Conservation (phyloP, 768 basidiomycete species). For the Fomitopsis serialis region DNA sequence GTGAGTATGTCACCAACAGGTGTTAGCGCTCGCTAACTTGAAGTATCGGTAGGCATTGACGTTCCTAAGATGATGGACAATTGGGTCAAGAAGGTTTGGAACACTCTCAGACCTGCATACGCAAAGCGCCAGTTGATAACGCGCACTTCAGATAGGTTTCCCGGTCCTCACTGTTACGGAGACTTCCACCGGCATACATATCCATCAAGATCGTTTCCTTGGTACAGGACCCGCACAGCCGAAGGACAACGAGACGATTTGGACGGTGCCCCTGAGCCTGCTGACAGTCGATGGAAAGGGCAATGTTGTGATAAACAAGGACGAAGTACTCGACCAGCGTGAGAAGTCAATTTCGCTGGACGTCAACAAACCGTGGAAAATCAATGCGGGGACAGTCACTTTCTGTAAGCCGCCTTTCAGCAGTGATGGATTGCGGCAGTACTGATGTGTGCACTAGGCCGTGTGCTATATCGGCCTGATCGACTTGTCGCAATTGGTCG, state of each 20-base stretch:
- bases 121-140: background rate
- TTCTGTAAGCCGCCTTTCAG: conserved; percentile 57
- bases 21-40: background rate
- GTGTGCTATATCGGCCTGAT: conserved; percentile 81
- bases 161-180: conserved; percentile 88
- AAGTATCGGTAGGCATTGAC: conserved; percentile 42
- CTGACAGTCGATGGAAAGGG: conserved; percentile 57
- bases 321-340: conserved; percentile 60
- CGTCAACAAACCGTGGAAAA: conserved; percentile 74
- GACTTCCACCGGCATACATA: conserved; percentile 57
- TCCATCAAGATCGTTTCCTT: conserved; percentile 91
- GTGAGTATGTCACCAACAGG: conserved; percentile 19
- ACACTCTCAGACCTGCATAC: background rate
- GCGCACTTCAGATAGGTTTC: conserved; percentile 56
- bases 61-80: conserved; percentile 81
- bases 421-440: background rate
- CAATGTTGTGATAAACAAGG: conserved; percentile 52
- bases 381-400: conserved; percentile 85
- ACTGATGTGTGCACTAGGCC: conserved; percentile 35
- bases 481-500: conserved; percentile 71
- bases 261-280: conserved; percentile 81
- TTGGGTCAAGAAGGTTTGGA: conserved; percentile 75
- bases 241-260: conserved; percentile 84
- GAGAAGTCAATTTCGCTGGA: conserved; percentile 68
- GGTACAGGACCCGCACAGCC: conserved; percentile 74